Evolutionary conservation across 2,329 filamentous ascomycete species (phyloP).

Genomic region (Colletotrichum phormii): DNA sequence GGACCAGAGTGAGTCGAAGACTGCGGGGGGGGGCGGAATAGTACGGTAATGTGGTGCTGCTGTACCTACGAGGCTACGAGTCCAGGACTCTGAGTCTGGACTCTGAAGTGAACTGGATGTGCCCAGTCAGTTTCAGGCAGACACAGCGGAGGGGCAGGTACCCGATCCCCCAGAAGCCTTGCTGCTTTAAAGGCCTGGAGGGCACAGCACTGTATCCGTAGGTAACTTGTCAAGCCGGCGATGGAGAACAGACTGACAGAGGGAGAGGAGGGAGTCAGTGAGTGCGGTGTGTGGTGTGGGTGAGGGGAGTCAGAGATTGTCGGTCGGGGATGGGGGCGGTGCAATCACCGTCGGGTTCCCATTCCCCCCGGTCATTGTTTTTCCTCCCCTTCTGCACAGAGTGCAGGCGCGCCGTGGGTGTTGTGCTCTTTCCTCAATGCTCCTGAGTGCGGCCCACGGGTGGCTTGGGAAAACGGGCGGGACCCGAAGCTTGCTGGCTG

Average conservation of each 20-base stretch:
- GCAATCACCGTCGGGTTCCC: neutral
- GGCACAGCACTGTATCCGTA: neutral
- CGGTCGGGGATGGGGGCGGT: constrained; percentile 3
- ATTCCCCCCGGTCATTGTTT: constrained; percentile 11
- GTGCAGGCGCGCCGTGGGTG: neutral
- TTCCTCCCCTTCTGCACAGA: neutral
- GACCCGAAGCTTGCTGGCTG: neutral
- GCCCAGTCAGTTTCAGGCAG: constrained; percentile 17
- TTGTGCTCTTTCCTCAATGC: neutral
- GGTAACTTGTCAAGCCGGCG: neutral
- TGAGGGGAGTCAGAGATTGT: neutral
- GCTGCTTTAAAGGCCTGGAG: constrained; percentile 24
- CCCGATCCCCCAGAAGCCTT: constrained; percentile 14
- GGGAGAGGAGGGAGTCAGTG: neutral
- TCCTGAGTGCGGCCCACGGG: neutral
- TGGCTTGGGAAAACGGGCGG: neutral
- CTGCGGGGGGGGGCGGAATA: neutral
- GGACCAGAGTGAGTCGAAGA: neutral
- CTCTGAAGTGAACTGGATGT: neutral
- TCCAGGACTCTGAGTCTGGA: too few relatives aligned
- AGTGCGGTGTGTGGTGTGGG: too few relatives aligned
- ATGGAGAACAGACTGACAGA: neutral
- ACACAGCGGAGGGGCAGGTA: constrained; percentile 18
- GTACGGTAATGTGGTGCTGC: neutral
- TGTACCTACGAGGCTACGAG: neutral